Conservation (phyloP, 2,329 filamentous ascomycete species). For the Emmonsiellopsis sp. region DNA sequence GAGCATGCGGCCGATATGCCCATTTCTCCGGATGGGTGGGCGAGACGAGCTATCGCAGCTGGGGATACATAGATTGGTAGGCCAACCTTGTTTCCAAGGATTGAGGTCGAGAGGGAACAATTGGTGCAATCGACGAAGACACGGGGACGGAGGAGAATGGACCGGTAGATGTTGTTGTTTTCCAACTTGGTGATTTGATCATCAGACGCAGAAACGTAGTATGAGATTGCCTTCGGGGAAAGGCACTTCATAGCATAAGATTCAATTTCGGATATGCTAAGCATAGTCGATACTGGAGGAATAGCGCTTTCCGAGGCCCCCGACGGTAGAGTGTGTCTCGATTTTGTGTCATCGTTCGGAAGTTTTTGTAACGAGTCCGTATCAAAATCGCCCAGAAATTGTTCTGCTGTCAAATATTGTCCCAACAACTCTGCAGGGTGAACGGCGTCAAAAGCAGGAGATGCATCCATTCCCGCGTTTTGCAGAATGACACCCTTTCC, state of each 20-base stretch:
- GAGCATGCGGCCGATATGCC: conserved; percentile 75
- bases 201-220: conserved; percentile 85
- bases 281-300: conserved; percentile 55
- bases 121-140: conserved; percentile 77
- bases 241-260: conserved; percentile 69
- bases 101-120: conserved; percentile 65
- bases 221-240: conserved; percentile 78
- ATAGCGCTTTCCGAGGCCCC: conserved; percentile 24
- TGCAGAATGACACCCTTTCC: conserved; percentile 80
- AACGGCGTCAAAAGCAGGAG: conserved; percentile 89
- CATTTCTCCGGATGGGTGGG: conserved; percentile 72
- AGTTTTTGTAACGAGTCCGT: conserved; percentile 47
- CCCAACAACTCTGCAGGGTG: conserved; percentile 89
- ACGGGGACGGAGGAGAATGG: conserved; percentile 75
- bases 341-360: conserved; percentile 36
- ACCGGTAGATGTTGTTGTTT: conserved; percentile 70
- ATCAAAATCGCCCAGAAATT: conserved; percentile 68
- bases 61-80: conserved; percentile 77
- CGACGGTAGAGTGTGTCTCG: conserved; percentile 13
- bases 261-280: conserved; percentile 89
- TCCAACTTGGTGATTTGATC: conserved; percentile 68
- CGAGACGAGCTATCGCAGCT: conserved; percentile 82
- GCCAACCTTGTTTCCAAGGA: conserved; percentile 63
- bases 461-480: conserved; percentile 81
- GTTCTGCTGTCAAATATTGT: conserved; percentile 68